Evolutionary conservation across 371 early-diverging fungal genomes (phyloP).

Genomic region (Mortierella sp.): DNA sequence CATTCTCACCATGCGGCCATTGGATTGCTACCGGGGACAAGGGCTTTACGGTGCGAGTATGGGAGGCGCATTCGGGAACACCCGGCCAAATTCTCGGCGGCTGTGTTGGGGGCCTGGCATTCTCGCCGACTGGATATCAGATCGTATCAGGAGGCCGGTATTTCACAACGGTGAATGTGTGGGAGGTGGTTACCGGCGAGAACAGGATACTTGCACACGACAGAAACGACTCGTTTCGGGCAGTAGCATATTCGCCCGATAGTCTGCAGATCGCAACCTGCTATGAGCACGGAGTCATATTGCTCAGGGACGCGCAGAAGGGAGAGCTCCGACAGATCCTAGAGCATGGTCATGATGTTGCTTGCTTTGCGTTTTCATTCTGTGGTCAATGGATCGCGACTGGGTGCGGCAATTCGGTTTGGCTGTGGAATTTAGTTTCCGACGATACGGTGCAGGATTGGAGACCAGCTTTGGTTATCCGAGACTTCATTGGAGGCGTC

Average conservation of each 20-base stretch:
- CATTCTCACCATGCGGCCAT: background rate
- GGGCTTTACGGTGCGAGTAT: conserved; percentile 16
- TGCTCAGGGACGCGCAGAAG: background rate
- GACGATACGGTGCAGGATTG: too few species aligned
- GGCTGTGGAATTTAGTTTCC: too few species aligned
- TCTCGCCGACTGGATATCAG: background rate
- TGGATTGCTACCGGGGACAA: conserved; percentile 4
- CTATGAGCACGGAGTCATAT: too few species aligned
- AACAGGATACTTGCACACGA: background rate
- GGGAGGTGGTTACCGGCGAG: background rate
- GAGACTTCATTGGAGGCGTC: too few species aligned
- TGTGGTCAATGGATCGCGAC: too few species aligned
- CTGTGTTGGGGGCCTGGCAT: background rate
- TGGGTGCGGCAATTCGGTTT: too few species aligned
- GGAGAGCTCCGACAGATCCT: background rate
- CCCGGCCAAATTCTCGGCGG: background rate
- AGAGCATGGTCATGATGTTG: background rate
- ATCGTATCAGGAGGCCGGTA: background rate
- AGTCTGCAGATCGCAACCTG: too few species aligned
- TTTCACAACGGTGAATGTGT: background rate
- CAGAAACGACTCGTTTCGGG: background rate
- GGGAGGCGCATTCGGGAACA: background rate
- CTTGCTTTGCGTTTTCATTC: background rate
- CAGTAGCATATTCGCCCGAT: too few species aligned
- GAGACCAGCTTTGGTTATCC: too few species aligned